phyloP scores from a whole-genome alignment of 768 basidiomycete genomes.

The Pleurotus tuoliensis region DNA sequence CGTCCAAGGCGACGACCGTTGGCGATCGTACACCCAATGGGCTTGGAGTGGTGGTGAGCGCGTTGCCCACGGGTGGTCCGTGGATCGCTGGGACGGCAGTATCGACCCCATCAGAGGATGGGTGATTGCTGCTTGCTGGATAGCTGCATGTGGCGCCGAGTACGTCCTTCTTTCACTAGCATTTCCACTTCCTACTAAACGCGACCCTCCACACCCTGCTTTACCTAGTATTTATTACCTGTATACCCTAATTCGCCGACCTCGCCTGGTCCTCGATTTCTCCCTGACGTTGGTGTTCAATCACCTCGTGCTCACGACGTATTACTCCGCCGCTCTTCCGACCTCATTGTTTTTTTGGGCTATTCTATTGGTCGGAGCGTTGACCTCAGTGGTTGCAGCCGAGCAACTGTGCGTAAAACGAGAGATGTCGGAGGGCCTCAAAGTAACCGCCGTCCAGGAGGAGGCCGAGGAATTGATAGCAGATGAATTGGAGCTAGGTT shows the following conservation, averaged over 20 bases:
- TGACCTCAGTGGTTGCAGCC: slow-evolving; percentile 73
- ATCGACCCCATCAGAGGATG: slow-evolving; percentile 82
- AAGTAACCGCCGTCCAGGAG: slow-evolving; percentile 40
- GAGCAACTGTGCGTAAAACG: slow-evolving; percentile 91
- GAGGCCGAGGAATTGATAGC: slow-evolving; percentile 56
- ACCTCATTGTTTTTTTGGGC: slow-evolving; percentile 93
- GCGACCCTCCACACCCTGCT: neutral
- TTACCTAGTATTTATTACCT: slow-evolving; percentile 64
- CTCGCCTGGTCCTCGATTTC: slow-evolving; percentile 94
- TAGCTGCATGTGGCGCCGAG: slow-evolving; percentile 81
- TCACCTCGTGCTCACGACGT: slow-evolving; percentile 91
- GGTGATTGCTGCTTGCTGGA: slow-evolving; percentile 87
- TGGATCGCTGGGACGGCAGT: slow-evolving; percentile 60
- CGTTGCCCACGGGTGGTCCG: slow-evolving; percentile 56
- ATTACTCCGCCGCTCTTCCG: slow-evolving; percentile 80
- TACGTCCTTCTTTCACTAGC: slow-evolving; percentile 40
- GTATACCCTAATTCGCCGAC: slow-evolving; percentile 83
- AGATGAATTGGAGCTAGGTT: slow-evolving; percentile 58
- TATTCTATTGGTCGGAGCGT: slow-evolving; percentile 65
- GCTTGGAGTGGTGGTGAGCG: slow-evolving; percentile 81
- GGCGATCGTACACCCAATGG: slow-evolving; percentile 58
- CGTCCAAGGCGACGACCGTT: slow-evolving; percentile 58
- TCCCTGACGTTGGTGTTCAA: slow-evolving; percentile 86
- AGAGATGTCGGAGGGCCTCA: slow-evolving; percentile 85
- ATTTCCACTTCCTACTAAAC: neutral